These are phyloP conservation scores for Chimonanthus praecox DNA, from an alignment of 164 flowering plant species.

Conservation along the genomic window DNA sequence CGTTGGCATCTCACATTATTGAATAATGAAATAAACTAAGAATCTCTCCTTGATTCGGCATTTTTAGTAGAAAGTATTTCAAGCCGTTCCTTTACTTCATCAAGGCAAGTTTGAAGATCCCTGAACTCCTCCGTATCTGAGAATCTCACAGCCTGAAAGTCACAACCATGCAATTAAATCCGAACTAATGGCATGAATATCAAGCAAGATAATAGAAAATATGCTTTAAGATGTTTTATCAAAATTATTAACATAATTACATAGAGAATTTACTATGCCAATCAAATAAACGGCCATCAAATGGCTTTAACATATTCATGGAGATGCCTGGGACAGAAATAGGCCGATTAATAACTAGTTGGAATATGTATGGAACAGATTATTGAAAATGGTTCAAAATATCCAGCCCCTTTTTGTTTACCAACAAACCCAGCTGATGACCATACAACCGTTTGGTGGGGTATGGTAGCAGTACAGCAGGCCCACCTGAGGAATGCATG, in stretches of 20 bases:
- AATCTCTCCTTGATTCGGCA: background rate
- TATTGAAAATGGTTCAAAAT: background rate
- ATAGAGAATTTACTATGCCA: background rate
- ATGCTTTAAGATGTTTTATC: background rate
- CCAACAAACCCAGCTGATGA: background rate
- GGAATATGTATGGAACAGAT: background rate
- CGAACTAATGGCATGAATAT: background rate
- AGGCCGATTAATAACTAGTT: background rate
- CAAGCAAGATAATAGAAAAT: background rate
- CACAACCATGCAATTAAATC: background rate
- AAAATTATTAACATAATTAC: background rate
- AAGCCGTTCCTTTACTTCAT: conserved; percentile 37
- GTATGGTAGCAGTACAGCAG: too few species aligned
- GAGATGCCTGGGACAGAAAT: background rate
- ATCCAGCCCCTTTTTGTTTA: background rate
- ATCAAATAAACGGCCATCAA: too few species aligned
- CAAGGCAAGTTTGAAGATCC: conserved; percentile 48
- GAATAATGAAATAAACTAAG: too few species aligned
- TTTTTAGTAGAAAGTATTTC: background rate
- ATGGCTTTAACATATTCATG: background rate
- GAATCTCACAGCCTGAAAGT: conserved; percentile 51
- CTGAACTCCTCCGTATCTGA: conserved; percentile 50
- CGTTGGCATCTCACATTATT: background rate
- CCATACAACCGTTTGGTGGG: background rate
- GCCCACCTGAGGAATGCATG: too few species aligned